Base-by-base conservation (phyloP, 2,329 filamentous ascomycete genomes). In the Hypoxylon sp. region DNA sequence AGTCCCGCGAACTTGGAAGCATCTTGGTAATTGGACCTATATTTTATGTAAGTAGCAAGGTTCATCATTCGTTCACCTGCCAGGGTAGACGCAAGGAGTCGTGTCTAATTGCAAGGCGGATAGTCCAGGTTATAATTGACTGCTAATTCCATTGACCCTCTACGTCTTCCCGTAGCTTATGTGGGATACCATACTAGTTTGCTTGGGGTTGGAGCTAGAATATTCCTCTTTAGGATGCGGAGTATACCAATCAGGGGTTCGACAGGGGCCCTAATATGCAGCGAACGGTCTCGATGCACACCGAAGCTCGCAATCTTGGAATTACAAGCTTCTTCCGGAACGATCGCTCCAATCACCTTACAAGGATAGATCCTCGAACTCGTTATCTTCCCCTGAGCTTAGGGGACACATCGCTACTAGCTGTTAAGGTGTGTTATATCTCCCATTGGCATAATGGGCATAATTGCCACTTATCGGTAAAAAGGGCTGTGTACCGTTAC, bases 1-100 rank as follows among this genome's bases (percentile, higher is more conserved):
- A 27, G 57, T 37, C 31, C 6, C 42, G n/a, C 10, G 17, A 27
- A 49, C 40, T 44, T 22, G 56, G 46, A 25, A 59, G 48, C 53
- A 49, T 64, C 48, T 67, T 53, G 35, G 31, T 42, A 48, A 7
- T 50, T 55, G 20, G 37, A 33, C 50, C 44, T 63, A 48, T 30
- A n/a, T 51, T 17, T 55, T 60, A 58, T 68, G 17, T 66, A 58
- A 51, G 56, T 57, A 58, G 55, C 46, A 58, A n/a, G 30, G 20
- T 54, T 40, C 8, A 44, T 53, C 37, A 50, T 13, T 44, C 22
- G 25, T 59, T 35, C 11, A 35, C 35, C 46, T 40, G 14, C 40
- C 50, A 57, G 56, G 56, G 56, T 37, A 61, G 61, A 51, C 30
- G 49, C 33, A 46, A 55, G 14, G 56, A 35, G 49, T 27, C 13